A percentile compares a stretch with the other conserved stretches of the same genome.
phyloP scores from a whole-genome alignment of 768 basidiomycete species.

The Scleroderma citrinum region DNA sequence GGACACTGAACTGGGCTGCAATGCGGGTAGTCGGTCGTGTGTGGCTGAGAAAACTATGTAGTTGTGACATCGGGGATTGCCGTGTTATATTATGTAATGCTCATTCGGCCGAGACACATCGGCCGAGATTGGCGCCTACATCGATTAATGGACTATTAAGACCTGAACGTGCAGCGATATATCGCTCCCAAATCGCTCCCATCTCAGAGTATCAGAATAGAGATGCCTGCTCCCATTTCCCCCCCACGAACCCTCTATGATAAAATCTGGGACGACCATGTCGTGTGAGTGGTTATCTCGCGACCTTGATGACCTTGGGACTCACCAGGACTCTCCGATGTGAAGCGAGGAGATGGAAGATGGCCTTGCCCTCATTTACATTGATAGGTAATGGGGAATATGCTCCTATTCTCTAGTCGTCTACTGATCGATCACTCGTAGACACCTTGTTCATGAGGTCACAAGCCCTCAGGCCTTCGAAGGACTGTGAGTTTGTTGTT shows the following conservation, averaged over 20 bases:
- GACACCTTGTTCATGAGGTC: constrained; percentile 80
- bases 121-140: background rate
- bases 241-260: constrained; percentile 90
- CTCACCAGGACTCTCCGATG: constrained; percentile 4
- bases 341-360: constrained; percentile 65
- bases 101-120: background rate
- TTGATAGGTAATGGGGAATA: constrained; percentile 51
- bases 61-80: constrained; percentile 18
- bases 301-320: constrained; percentile 4
- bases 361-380: constrained; percentile 78
- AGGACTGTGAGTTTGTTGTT: constrained; percentile 52
- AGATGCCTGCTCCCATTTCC: constrained; percentile 51
- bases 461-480: constrained; percentile 94
- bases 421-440: constrained; percentile 9
- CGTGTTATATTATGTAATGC: constrained; percentile 4
- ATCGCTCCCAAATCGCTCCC: background rate
- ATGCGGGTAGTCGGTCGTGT: no score
- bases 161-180: background rate
- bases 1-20: no score
- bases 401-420: no score
- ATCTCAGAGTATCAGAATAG: background rate
- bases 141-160: background rate
- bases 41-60: constrained; percentile 33
- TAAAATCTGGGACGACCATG: constrained; percentile 97
- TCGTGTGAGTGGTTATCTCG: constrained; percentile 54